A percentile compares a stretch with the other conserved stretches of the same genome.
These are phyloP conservation scores for Aspergillus alliaceus DNA, from an alignment of 2,329 filamentous ascomycete species.

Conservation along the genomic window DNA sequence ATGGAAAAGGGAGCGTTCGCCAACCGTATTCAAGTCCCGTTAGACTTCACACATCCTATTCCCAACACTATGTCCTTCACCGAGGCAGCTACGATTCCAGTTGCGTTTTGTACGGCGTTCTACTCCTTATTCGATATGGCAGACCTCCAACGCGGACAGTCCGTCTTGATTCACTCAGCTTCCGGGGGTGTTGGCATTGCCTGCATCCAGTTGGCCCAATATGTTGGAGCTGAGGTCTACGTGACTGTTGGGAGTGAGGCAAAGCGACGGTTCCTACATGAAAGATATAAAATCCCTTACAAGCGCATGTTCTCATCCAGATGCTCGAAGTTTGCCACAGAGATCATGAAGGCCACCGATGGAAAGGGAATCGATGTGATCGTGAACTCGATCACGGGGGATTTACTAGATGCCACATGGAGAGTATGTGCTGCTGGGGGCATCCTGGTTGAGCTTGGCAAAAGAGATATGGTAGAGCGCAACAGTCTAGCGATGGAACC, in stretches of 20 bases:
- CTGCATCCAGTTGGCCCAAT: conserved; percentile 16
- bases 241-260: conserved; percentile 20
- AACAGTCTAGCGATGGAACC: conserved; percentile 14
- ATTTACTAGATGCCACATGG: conserved; percentile 21
- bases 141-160: conserved; percentile 12
- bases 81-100: conserved; percentile 27
- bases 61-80: conserved; percentile 27
- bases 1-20: conserved; percentile 6
- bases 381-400: conserved; percentile 9
- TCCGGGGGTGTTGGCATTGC: conserved; percentile 21
- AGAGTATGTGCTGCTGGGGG: conserved; percentile 22
- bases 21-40: conserved; percentile 9
- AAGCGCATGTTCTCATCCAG: conserved; percentile 26
- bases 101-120: conserved; percentile 24
- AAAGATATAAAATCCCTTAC: conserved; percentile 14
- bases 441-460: conserved; percentile 21
- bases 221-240: conserved; percentile 12
- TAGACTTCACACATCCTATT: conserved; percentile 18
- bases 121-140: conserved; percentile 23
- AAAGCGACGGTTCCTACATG: conserved; percentile 16
- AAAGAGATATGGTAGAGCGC: conserved; percentile 16
- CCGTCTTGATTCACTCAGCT: conserved; percentile 23
- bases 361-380: conserved; percentile 24
- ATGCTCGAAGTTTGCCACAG: conserved; percentile 12
- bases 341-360: conserved; percentile 17